Conservation (phyloP, 2,329 filamentous ascomycete genomes). For the Nemania sp. region DNA sequence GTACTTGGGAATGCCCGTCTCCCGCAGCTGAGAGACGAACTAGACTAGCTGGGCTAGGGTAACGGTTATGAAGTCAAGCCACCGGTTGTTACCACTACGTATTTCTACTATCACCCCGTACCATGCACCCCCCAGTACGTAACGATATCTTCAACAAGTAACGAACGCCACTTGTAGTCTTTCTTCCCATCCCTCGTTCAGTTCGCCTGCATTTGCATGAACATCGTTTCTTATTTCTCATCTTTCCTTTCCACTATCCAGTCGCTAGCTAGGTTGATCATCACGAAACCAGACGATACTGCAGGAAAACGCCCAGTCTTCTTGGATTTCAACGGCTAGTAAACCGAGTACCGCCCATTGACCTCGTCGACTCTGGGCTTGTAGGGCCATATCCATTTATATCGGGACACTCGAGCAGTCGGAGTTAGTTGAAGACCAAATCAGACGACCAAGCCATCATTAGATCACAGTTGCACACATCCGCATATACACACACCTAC, state of each 20-base stretch:
- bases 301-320: neutral
- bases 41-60: constrained; percentile 36
- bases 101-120: constrained; percentile 33
- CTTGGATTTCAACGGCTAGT: constrained; percentile 5
- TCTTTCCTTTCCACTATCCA: constrained; percentile 16
- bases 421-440: neutral
- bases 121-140: constrained; percentile 37
- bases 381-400: neutral
- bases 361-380: constrained; percentile 18
- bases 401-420: constrained; percentile 11
- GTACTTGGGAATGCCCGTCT: constrained; percentile 41
- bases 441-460: constrained; percentile 23
- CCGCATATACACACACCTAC: constrained; percentile 11
- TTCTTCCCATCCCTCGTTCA: constrained; percentile 32
- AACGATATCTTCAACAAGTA: constrained; percentile 42
- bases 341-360: constrained; percentile 16
- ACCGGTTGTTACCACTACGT: constrained; percentile 38
- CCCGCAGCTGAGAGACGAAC: constrained; percentile 41
- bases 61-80: constrained; percentile 41
- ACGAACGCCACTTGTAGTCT: constrained; percentile 34
- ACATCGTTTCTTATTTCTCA: constrained; percentile 30
- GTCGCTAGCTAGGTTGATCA: constrained; percentile 15
- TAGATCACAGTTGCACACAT: constrained; percentile 10
- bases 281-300: constrained; percentile 10
- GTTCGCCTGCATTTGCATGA: constrained; percentile 32